Base-by-base conservation (phyloP, 2,329 filamentous ascomycete genomes). In the Chrysoporthe cubensis region DNA sequence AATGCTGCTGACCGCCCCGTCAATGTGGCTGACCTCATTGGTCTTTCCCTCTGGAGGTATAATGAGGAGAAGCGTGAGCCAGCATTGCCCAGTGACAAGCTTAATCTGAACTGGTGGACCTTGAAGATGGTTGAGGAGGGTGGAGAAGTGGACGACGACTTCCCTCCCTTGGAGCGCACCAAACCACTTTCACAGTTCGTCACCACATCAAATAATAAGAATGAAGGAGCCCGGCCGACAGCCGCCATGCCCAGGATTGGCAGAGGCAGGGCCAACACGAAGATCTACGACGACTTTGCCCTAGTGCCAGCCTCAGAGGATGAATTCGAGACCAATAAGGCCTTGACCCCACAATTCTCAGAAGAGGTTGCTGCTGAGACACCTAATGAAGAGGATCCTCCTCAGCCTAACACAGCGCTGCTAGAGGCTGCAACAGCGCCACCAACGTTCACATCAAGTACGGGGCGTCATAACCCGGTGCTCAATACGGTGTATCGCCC, bases 141-240 rank as follows among this genome's bases (percentile, higher is more conserved):
- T 66, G 93, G 91, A 61, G 92, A 96, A 74, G 89, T 95, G 1
- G 92, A 96, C 72, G 91, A 93, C 71, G 93, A 96, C 74, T 96
- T 96, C 71, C 91, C 92, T 43, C 89, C 92, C 0, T 83, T 96
- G 52, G 90, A 91, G 67, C 85, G 92, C 46, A 92, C 87, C 32
- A 91, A 91, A 73, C 86, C 89, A 2, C 83, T 96, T n/a, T 87
- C 87, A 6, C 89, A 92, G 26, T 96, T 95, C 48, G 69, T 68
- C 40, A 70, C 69, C 32, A 67, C 69, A 14, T 65, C 67, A 26
- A 70, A 67, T 44, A 70, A 70, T 62, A 70, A 70, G 57, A 69
- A 69, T 32, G 69, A 69, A 44, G 67, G 67, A 32, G 65, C 61
- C 54, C 60, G 66, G 4, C 69, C 66, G 4, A 64, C 64, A n/a